These are phyloP conservation scores for Leishmania tarentolae DNA, from an alignment of 208 protist genomes.

Conservation along the genomic window DNA sequence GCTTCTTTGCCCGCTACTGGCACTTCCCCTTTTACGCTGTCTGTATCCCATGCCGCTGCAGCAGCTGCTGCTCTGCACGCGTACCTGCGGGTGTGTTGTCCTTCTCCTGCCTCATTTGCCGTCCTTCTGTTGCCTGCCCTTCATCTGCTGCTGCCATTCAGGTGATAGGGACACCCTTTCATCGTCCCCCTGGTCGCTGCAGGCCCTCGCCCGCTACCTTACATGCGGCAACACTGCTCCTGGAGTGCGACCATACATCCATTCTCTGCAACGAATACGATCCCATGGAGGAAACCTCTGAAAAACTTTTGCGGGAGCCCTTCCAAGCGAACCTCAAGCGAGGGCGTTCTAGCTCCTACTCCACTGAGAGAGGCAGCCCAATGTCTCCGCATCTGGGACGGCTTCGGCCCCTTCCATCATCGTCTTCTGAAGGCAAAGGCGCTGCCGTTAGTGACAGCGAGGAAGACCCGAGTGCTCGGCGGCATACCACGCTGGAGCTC, in stretches of 20 bases:
- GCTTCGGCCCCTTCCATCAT: background rate
- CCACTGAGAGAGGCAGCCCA: conserved; percentile 9
- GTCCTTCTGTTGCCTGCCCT: background rate
- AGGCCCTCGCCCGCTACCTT: background rate
- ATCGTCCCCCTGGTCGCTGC: background rate
- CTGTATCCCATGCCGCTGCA: background rate
- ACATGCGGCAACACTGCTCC: background rate
- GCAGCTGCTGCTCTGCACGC: background rate
- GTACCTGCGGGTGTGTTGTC: too few relatives aligned
- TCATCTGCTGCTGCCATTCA: background rate
- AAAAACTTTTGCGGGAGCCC: conserved; percentile 18
- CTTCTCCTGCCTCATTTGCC: background rate
- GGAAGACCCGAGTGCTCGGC: background rate
- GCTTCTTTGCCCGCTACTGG: background rate
- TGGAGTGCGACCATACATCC: background rate
- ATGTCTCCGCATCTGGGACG: conserved; percentile 4
- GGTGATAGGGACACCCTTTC: background rate
- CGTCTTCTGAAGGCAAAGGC: background rate
- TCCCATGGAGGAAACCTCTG: conserved; percentile 8
- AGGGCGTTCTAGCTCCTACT: conserved; percentile 20
- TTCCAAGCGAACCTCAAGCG: conserved; percentile 17
- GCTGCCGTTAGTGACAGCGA: background rate
- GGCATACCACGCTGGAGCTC: background rate
- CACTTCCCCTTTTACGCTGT: too few relatives aligned
- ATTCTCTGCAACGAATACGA: background rate